phyloP scores from a whole-genome alignment of 805 yeast genomes.

The Candida awuae region DNA sequence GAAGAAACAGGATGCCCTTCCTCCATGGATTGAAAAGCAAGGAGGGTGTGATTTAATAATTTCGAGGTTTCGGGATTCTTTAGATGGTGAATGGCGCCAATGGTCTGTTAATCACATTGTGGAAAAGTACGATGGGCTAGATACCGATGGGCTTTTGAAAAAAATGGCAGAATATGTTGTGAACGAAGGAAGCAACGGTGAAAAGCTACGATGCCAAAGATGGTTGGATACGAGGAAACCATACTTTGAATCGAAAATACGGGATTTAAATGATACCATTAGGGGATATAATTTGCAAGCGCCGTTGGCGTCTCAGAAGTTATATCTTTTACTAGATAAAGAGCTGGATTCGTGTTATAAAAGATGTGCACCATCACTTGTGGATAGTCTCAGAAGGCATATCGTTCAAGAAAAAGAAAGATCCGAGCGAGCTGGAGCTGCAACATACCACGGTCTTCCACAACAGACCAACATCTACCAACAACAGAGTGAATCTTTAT shows the following conservation, averaged over 20 bases:
- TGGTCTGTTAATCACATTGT: slow-evolving; percentile 25
- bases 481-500: slow-evolving; percentile 25
- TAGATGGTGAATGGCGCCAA: slow-evolving; percentile 35
- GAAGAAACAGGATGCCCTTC: slow-evolving; percentile 66
- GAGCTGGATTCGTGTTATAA: slow-evolving; percentile 37
- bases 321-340: slow-evolving; percentile 38
- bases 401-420: slow-evolving; percentile 2
- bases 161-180: slow-evolving; percentile 14
- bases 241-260: slow-evolving; percentile 31
- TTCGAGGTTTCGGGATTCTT: slow-evolving; percentile 35
- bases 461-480: slow-evolving; percentile 22
- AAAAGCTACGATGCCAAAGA: slow-evolving; percentile 15
- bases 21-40: slow-evolving; percentile 88
- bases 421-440: neutral
- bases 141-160: slow-evolving; percentile 14
- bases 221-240: slow-evolving; percentile 33
- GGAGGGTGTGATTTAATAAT: slow-evolving; percentile 44
- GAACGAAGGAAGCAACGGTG: slow-evolving; percentile 16
- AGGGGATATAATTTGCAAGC: slow-evolving; percentile 59
- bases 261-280: slow-evolving; percentile 38
- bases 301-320: slow-evolving; percentile 49
- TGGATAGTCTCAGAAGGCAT: slow-evolving; percentile 17
- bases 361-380: slow-evolving; percentile 25
- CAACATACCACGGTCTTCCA: slow-evolving; percentile 15
- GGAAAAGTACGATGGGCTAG: slow-evolving; percentile 21